Conservation (phyloP, 306 rosid genomes). For the Chamaecrista fasciculata region DNA sequence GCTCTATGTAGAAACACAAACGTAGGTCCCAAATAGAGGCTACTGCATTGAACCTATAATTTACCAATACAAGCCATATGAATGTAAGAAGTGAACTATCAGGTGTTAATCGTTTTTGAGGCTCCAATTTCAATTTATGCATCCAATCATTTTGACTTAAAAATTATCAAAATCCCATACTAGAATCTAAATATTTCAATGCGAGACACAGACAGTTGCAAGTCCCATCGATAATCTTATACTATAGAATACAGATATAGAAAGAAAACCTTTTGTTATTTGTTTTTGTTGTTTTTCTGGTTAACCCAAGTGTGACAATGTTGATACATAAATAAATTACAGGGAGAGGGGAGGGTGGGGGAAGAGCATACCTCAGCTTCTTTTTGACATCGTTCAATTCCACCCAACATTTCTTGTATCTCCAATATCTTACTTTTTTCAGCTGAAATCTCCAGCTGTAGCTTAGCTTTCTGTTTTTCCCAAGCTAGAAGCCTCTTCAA, state of each 20-base stretch:
- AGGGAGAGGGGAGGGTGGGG: neutral
- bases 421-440: slow-evolving; percentile 61
- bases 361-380: slow-evolving; percentile 60
- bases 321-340: neutral
- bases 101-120: neutral
- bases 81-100: neutral
- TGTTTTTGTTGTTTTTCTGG: neutral
- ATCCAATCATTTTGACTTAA: neutral
- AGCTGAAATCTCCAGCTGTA: slow-evolving; percentile 64
- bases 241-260: too few species aligned
- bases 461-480: slow-evolving; percentile 69
- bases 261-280: neutral
- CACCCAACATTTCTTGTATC: slow-evolving; percentile 44
- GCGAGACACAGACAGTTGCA: neutral
- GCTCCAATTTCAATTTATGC: slow-evolving; percentile 8
- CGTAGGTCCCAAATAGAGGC: neutral
- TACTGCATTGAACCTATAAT: neutral
- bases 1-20: neutral
- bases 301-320: neutral
- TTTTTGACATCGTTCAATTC: slow-evolving; percentile 49
- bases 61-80: neutral
- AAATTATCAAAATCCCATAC: neutral
- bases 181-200: slow-evolving; percentile 17
- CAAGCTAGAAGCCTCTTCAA: slow-evolving; percentile 72
- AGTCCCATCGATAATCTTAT: neutral